Percentiles rank a stretch among this genome's conserved stretches.
Evolutionary conservation across 148 eudicot species (phyloP).

Genomic region (Tetragonia tetragonoides): DNA sequence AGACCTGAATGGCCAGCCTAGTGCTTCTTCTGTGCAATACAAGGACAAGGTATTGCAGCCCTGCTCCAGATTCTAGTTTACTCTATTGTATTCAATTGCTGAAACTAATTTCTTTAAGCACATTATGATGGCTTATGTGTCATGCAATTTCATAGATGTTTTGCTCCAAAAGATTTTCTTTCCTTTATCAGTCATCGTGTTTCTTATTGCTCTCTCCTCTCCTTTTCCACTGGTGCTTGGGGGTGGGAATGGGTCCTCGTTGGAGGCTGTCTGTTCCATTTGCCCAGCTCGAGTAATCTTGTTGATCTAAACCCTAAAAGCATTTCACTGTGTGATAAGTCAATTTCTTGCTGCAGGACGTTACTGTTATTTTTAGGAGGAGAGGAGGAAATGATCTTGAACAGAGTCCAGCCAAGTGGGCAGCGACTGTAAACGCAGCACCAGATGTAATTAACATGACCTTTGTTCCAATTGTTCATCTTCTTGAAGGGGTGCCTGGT

Average conservation of each 20-base stretch:
- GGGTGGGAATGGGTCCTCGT: neutral
- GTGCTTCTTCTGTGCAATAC: constrained; percentile 65
- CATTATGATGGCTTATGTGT: constrained; percentile 3
- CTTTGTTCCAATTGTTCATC: constrained; percentile 78
- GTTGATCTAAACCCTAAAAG: neutral
- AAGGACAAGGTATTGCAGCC: constrained; percentile 75
- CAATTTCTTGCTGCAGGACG: constrained; percentile 60
- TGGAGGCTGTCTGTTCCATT: neutral
- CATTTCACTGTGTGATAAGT: constrained; percentile 1
- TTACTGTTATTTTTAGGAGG: constrained; percentile 91
- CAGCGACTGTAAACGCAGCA: constrained; percentile 61
- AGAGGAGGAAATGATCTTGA: constrained; percentile 99
- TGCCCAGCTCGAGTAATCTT: neutral
- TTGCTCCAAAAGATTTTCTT: neutral
- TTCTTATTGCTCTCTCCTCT: neutral
- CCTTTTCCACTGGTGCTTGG: neutral
- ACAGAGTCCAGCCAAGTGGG: constrained; percentile 90
- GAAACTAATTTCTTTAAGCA: constrained; percentile 16
- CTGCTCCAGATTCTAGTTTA: neutral
- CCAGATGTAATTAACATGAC: constrained; percentile 97
- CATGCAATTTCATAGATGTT: constrained; percentile 1
- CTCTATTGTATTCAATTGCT: too few relatives aligned
- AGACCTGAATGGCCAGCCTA: constrained; percentile 56
- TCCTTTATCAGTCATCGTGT: neutral
- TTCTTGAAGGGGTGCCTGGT: constrained; percentile 82